Conservation (phyloP, 2,329 filamentous ascomycete species). For the Chrysosphaeria jannelii region DNA sequence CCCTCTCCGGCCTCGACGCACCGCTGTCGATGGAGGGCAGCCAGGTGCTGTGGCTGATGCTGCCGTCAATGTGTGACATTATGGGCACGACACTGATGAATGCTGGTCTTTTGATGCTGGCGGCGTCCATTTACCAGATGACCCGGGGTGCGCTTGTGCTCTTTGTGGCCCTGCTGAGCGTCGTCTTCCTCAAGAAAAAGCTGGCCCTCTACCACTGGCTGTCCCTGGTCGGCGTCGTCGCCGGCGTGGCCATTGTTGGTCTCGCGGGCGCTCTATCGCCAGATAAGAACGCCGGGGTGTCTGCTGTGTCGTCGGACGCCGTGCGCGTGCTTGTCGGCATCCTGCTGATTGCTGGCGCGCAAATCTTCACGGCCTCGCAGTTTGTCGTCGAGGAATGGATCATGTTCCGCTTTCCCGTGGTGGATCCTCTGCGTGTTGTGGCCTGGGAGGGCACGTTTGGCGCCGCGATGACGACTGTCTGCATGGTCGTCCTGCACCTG, state of each 20-base stretch:
- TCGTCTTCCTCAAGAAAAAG: conserved; percentile 57
- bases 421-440: conserved; percentile 67
- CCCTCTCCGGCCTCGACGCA: conserved; percentile 13
- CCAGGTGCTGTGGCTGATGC: conserved; percentile 42
- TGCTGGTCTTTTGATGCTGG: conserved; percentile 73
- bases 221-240: conserved; percentile 58
- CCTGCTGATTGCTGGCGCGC: conserved; percentile 68
- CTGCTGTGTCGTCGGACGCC: conserved; percentile 14
- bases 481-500: conserved; percentile 56
- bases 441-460: conserved; percentile 93
- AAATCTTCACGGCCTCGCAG: conserved; percentile 89
- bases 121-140: conserved; percentile 96
- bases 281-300: conserved; percentile 11
- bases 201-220: conserved; percentile 80
- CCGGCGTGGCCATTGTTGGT: conserved; percentile 70
- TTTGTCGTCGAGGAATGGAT: conserved; percentile 93
- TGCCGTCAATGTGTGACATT: conserved; percentile 83
- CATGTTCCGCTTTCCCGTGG: conserved; percentile 27
- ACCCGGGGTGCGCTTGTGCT: conserved; percentile 79
- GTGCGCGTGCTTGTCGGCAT: conserved; percentile 54
- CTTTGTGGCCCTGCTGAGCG: conserved; percentile 87
- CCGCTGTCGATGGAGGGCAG: conserved; percentile 25
- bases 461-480: conserved; percentile 45
- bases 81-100: conserved; percentile 94
- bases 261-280: conserved; percentile 61